Evolutionary conservation across 2,329 filamentous ascomycete species (phyloP), one percentile per base, ranked within the genome.

Genomic region (Talaromyces amestolkiae): DNA sequence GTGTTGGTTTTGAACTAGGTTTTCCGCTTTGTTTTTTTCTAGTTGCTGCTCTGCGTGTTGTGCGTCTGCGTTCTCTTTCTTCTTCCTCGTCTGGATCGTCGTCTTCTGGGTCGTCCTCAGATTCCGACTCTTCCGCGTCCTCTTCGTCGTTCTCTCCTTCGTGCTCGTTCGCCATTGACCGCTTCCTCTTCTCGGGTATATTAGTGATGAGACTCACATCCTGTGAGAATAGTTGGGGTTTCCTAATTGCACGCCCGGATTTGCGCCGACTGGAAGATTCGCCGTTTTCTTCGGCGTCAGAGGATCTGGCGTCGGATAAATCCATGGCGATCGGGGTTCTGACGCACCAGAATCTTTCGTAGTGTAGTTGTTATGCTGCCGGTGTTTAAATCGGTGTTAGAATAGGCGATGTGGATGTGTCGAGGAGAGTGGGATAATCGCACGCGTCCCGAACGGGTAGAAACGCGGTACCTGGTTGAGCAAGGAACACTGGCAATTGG

Each of bases 21-120:
- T 82, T 84, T 3, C 77, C 73, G 35, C 76, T 70, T 2, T 75
- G 65, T 53, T 71, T 70, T 65, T 76, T 76, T 67, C 75, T 78
- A 43, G 39, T 41, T 17, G 73, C 67, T 5, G 70, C 64, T 60
- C 72, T 74, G 69, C 76, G 73, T 63, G 75, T 72, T 39, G 75
- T 76, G 60, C 77, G 77, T 69, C 72, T 76, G 66, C 75, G 75
- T 67, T 81, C 82, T 66, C 78, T 78, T 22, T 82, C 60, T 72
- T 84, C 83, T 69, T 85, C 83, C 70, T 84, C 83, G 54, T 81
- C 80, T 17, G 82, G 76, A 17, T 77, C 75, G 15, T 75, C 72
- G 19, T 69, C 68, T 35, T 75, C 70, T 17, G 79, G 76, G 5
- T 78, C 76, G 58, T 75, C 78, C 49, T 80, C 79, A 2, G 76